Conservation (phyloP, 192 early-diverging fungal species). For the Podila clonocystis region DNA sequence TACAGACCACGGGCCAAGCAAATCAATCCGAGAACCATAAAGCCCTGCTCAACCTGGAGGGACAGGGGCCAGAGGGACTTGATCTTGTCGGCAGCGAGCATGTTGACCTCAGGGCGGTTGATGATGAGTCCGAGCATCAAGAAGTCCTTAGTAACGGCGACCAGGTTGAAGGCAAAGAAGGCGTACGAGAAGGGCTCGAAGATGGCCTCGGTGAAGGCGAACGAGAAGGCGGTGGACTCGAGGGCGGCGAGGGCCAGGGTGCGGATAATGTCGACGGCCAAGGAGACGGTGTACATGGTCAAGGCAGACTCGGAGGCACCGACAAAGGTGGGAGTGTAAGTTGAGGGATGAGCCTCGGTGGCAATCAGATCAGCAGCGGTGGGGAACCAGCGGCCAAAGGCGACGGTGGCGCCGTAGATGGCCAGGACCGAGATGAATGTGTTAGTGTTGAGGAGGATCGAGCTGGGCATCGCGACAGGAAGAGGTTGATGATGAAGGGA, state of each 20-base stretch:
- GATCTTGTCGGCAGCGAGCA: conserved; percentile 24
- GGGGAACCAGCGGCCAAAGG: conserved; percentile 9
- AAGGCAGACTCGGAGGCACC: conserved; percentile 1
- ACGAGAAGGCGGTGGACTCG: conserved; percentile 17
- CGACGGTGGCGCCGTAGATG: conserved; percentile 10
- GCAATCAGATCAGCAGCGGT: conserved; percentile 11
- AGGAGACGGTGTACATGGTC: background rate
- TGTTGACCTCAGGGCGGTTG: conserved; percentile 19
- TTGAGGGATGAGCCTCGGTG: conserved; percentile 9
- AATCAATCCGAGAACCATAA: conserved; percentile 6
- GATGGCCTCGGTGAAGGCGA: conserved; percentile 1
- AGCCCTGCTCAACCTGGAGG: conserved; percentile 21
- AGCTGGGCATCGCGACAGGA: conserved; percentile 1
- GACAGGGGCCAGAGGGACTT: conserved; percentile 33
- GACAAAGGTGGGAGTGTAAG: background rate
- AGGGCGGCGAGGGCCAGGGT: background rate
- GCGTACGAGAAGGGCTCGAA: conserved; percentile 14
- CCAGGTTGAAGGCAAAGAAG: background rate
- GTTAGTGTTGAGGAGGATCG: background rate
- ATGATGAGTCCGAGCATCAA: conserved; percentile 25
- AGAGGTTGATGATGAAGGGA: background rate
- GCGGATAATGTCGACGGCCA: conserved; percentile 12
- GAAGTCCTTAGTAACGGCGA: conserved; percentile 32
- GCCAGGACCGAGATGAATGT: conserved; percentile 5
- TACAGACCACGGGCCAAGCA: conserved; percentile 34